Base-by-base conservation (phyloP, 495 filamentous ascomycete genomes). In the Lepidopterella palustris region DNA sequence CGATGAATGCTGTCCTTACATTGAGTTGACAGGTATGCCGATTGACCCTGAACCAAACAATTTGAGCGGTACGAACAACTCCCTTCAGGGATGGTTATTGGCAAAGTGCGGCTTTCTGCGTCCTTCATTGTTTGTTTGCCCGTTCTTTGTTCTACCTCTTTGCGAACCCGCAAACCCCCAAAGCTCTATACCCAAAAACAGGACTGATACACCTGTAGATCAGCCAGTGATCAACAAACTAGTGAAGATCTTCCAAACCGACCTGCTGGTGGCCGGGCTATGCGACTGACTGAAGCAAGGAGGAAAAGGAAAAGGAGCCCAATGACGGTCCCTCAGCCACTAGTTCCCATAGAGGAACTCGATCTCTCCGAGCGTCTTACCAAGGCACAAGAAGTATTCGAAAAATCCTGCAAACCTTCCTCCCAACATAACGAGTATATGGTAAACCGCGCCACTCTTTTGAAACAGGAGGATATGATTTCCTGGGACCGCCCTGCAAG, bases 401-500 rank as follows among this genome's bases (percentile, higher is more conserved):
- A n/a, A n/a, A n/a, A n/a, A n/a, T n/a, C n/a, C n/a, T n/a, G n/a
- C n/a, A n/a, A n/a, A n/a, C n/a, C n/a, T n/a, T n/a, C n/a, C n/a
- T n/a, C n/a, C n/a, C n/a, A n/a, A n/a, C n/a, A n/a, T n/a, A n/a
- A n/a, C n/a, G n/a, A n/a, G n/a, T n/a, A n/a, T n/a, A n/a, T n/a
- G n/a, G n/a, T n/a, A n/a, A n/a, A n/a, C n/a, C n/a, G n/a, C n/a
- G n/a, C n/a, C n/a, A 15, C 10, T 25, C n/a, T n/a, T n/a, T n/a
- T n/a, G n/a, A n/a, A n/a, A n/a, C n/a, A n/a, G n/a, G n/a, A n/a
- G 54, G 28, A 61, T 13, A 10, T 39, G 5, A 27, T 5, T 24
- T 35, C 66, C 0, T 73, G 71, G 71, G 57, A 71, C 45, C 27
- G 29, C 8, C 24, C 28, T 5, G 70, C 65, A 8, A 67, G 40